Base-by-base conservation (phyloP, 306 rosid genomes). In the Biancaea sappan region DNA sequence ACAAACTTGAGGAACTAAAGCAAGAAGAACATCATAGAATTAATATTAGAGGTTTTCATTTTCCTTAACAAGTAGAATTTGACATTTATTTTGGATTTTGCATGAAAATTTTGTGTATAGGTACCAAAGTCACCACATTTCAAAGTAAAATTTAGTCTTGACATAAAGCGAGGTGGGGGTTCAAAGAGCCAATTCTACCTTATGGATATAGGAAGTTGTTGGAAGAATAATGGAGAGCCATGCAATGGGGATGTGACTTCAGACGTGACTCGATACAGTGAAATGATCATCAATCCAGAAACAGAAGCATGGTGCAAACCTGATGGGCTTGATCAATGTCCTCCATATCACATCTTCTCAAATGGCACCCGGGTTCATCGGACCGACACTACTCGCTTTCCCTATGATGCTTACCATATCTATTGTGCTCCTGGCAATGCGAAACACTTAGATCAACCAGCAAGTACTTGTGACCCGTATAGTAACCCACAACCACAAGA, bases 401-500 rank as follows among this genome's bases (percentile, higher is more conserved):
- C 94, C 38, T 86, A 78, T n/a, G 72, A 78, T 0, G 91, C 94
- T 3, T 89, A 89, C 41, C 91, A 86, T 71, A 18, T 89, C 6
- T 72, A 89, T 21, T 70, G 84, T 70, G 82, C 89, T 13, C 91
- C 91, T 0, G 91, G 89, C 25, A 89, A 84, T 47, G 91, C 84
- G 35, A 34, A 41, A 22, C 57, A 80, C 69, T 73, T 84, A 3
- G 89, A 89, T 79, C 18, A 56, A 21, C 91, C 89, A 6, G 79
- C 32, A 24, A 78, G 34, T 8, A 15, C 82, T 4, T 84, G 86
- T 37, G 93, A 88, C 70, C 84, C 90, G 0, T 86, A 88, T 58
- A 89, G 91, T 60, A 84, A 86, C 64, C 94, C 94, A 31, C 91
- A 84, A 34, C 80, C 94, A 50, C 91, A 89, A 57, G 94, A 89